Evolutionary conservation across 2,329 filamentous ascomycete genomes (phyloP).

Genomic region (Aschersonia sp.): DNA sequence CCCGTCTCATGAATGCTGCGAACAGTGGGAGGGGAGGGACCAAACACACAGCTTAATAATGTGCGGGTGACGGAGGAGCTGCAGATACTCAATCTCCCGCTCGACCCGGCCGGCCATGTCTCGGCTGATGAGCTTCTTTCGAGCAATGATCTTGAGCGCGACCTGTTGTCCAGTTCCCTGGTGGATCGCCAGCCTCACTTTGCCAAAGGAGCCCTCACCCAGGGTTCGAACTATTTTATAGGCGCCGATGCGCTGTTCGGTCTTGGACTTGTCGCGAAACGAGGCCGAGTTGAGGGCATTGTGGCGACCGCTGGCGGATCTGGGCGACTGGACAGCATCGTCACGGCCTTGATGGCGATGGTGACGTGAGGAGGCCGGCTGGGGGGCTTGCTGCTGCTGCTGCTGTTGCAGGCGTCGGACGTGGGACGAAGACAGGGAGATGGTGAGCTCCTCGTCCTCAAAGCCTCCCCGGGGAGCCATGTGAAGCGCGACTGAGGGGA

Average conservation of each 20-base stretch:
- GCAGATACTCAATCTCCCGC: conserved; percentile 94
- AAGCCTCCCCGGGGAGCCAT: conserved; percentile 44
- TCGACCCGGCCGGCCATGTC: conserved; percentile 98
- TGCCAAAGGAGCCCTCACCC: conserved; percentile 94
- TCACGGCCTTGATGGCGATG: conserved; percentile 8
- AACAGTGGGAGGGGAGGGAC: neutral
- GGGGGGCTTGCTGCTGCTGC: conserved; percentile 8
- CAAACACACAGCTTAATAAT: conserved; percentile 85
- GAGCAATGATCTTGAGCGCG: conserved; percentile 91
- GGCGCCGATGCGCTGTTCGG: conserved; percentile 75
- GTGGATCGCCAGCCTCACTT: conserved; percentile 93
- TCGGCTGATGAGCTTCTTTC: conserved; percentile 88
- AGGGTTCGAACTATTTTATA: conserved; percentile 85
- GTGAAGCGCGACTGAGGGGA: conserved; percentile 2
- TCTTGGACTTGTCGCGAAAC: conserved; percentile 35
- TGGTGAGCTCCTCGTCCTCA: conserved; percentile 72
- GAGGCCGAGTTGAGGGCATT: conserved; percentile 19
- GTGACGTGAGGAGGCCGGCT: conserved; percentile 11
- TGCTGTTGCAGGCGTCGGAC: conserved; percentile 35
- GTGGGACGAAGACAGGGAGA: conserved; percentile 53
- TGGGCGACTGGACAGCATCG: conserved; percentile 11
- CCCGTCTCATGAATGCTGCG: neutral
- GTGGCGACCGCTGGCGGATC: conserved; percentile 12
- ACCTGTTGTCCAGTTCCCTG: conserved; percentile 88
- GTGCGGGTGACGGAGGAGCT: conserved; percentile 87